phyloP scores from a whole-genome alignment of 2,329 filamentous ascomycete genomes.

The Leptographium wingfieldii region DNA sequence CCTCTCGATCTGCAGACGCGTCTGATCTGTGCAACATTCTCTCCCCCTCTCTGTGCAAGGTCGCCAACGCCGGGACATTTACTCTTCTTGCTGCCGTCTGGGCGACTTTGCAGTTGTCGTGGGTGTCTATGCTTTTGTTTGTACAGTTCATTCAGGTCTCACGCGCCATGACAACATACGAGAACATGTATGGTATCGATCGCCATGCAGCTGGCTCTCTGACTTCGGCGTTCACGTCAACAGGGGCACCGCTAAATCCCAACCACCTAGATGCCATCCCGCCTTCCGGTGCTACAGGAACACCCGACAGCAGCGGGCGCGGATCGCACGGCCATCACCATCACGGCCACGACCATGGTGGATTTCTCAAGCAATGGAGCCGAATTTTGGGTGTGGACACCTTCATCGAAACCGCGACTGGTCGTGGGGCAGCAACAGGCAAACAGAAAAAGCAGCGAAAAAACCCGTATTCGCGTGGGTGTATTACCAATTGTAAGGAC shows the following conservation, averaged over 20 bases:
- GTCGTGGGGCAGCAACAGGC: conserved; percentile 55
- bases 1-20: conserved; percentile 38
- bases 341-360: conserved; percentile 32
- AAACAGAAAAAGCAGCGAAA: conserved; percentile 39
- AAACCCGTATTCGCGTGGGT: conserved; percentile 78
- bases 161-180: conserved; percentile 87
- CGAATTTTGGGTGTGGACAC: conserved; percentile 82
- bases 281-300: conserved; percentile 40
- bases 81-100: conserved; percentile 70
- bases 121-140: conserved; percentile 93
- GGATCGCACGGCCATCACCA: conserved; percentile 24
- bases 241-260: conserved; percentile 57
- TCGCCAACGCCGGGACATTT: conserved; percentile 72
- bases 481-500: conserved; percentile 82
- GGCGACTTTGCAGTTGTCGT: conserved; percentile 74
- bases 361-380: conserved; percentile 68
- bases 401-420: conserved; percentile 85
- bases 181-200: conserved; percentile 80
- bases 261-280: conserved; percentile 40
- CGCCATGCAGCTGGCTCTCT: conserved; percentile 44
- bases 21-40: conserved; percentile 59
- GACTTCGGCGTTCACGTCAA: conserved; percentile 65
- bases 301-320: conserved; percentile 26
- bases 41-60: conserved; percentile 58
- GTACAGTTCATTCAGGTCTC: conserved; percentile 91